Conservation (phyloP, 192 early-diverging fungal species). For the Coemansia sp. region DNA sequence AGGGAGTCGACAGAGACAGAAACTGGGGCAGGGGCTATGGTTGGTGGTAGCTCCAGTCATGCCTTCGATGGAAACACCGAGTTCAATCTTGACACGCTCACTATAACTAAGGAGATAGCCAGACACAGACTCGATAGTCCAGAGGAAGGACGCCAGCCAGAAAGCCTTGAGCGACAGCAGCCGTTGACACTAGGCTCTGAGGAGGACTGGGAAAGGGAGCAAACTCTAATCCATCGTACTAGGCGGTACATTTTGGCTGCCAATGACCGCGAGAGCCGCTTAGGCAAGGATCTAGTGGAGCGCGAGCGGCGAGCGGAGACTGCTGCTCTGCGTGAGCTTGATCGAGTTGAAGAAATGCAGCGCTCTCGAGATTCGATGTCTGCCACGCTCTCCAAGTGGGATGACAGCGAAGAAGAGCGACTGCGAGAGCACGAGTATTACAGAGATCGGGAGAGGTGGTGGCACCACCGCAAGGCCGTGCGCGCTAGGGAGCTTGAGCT, state of each 20-base stretch:
- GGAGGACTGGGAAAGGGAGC: conserved; percentile 31
- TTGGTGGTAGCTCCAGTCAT: not conserved
- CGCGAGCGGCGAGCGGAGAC: conserved; percentile 27
- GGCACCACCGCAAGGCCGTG: conserved; percentile 59
- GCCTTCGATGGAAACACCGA: not conserved
- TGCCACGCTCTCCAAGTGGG: conserved; percentile 31
- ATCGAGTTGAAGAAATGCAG: conserved; percentile 33
- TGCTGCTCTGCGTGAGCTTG: conserved; percentile 38
- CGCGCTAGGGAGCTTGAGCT: conserved; percentile 66
- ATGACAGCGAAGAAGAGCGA: conserved; percentile 32
- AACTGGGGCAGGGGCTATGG: not conserved
- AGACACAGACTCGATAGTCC: not conserved
- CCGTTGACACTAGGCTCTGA: conserved; percentile 28
- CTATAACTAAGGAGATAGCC: not conserved
- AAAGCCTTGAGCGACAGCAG: not conserved
- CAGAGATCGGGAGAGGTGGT: conserved; percentile 73
- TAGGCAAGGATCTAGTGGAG: conserved; percentile 16
- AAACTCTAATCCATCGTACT: conserved; percentile 6
- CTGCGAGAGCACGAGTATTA: conserved; percentile 67
- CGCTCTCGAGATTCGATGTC: conserved; percentile 12
- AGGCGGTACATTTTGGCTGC: conserved; percentile 23
- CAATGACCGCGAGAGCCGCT: conserved; percentile 24
- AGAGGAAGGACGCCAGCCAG: not conserved
- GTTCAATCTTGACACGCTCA: not conserved
- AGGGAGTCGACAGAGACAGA: not conserved